A percentile compares a stretch with the other conserved stretches of the same genome.
Evolutionary conservation across 164 flowering plant species (phyloP).

Genomic region (Chloranthus sessilifolius): DNA sequence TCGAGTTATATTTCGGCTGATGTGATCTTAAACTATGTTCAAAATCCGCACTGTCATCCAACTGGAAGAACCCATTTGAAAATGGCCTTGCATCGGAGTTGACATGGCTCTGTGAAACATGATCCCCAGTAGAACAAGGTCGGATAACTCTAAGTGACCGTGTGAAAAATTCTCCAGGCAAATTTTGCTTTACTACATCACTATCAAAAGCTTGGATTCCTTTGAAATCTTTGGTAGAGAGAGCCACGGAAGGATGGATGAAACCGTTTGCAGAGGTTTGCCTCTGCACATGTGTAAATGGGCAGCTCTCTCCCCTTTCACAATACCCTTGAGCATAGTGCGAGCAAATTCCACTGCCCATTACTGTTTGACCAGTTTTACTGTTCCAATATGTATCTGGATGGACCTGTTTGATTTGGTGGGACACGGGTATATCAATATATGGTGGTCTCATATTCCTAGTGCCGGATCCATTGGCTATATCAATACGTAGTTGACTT

Average conservation of each 20-base stretch:
- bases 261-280: slow-evolving; percentile 10
- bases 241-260: slow-evolving; percentile 5
- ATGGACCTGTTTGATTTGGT: slow-evolving; percentile 24
- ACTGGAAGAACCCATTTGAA: slow-evolving; percentile 23
- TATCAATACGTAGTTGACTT: slow-evolving; percentile 23
- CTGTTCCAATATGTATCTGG: slow-evolving; percentile 24
- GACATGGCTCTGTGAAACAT: slow-evolving; percentile 19
- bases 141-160: slow-evolving; percentile 34
- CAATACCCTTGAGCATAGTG: slow-evolving; percentile 24
- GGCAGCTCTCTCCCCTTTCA: slow-evolving; percentile 22
- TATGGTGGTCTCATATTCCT: slow-evolving; percentile 22
- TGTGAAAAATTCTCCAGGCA: slow-evolving; percentile 50
- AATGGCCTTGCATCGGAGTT: slow-evolving; percentile 20
- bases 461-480: slow-evolving; percentile 19
- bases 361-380: slow-evolving; percentile 13
- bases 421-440: slow-evolving; percentile 25
- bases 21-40: slow-evolving; percentile 10
- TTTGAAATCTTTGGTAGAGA: slow-evolving; percentile 18
- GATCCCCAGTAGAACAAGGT: slow-evolving; percentile 22
- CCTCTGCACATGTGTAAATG: slow-evolving; percentile 16
- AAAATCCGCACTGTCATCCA: slow-evolving; percentile 17
- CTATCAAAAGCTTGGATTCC: slow-evolving; percentile 24
- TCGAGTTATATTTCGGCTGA: slow-evolving; percentile 24
- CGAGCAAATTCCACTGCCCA: slow-evolving; percentile 13
- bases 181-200: slow-evolving; percentile 24